Evolutionary conservation across 805 yeast genomes (phyloP), one percentile per base, ranked within the genome.

Genomic region (Phaffomyces opuntiae): DNA sequence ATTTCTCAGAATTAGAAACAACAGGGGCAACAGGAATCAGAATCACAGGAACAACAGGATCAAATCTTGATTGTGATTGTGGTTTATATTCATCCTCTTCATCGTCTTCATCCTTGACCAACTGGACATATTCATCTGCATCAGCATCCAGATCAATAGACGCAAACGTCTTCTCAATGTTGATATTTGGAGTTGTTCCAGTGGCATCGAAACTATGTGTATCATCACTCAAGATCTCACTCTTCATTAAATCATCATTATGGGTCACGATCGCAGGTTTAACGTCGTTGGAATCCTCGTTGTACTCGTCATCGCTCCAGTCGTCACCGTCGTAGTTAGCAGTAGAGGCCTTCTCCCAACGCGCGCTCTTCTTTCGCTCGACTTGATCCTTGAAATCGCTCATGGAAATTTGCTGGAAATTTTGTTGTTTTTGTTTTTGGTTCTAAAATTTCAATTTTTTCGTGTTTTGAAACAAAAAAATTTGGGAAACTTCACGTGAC

Each of bases 291-390:
- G 46, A 46, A 8, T 46, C 53, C 9, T 37, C 50, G n/a, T 38
- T 42, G 27, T 45, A 41, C 4, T 49, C 57, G 13, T 52, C 59
- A 26, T 52, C 60, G 27, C 55, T 53, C 74, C 74, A 69, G 36
- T 64, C 73, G 7, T 67, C 67, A 25, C 74, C 74, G 47, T 66
- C 70, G 44, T 69, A 69, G 31, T 62, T 65, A 3, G 66, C 67
- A 39, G 62, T 60, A 0, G 69, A 62, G 7, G 70, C 73, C 45
- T 67, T 66, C 3, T 57, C 66, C 73, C 73, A 69, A 35, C 73
- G 61, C 36, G 67, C 62, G 2, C 71, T 66, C 49, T 68, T 68
- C 53, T 63, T 58, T 45, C 73, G 62, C 16, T 47, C 63, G 4
- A 69, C 65, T n/a, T 62, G 44, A 25, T 55, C 59, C 13, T 45